Conservation (phyloP, 108 stramenopile genomes). For the Skeletonema costatum region DNA sequence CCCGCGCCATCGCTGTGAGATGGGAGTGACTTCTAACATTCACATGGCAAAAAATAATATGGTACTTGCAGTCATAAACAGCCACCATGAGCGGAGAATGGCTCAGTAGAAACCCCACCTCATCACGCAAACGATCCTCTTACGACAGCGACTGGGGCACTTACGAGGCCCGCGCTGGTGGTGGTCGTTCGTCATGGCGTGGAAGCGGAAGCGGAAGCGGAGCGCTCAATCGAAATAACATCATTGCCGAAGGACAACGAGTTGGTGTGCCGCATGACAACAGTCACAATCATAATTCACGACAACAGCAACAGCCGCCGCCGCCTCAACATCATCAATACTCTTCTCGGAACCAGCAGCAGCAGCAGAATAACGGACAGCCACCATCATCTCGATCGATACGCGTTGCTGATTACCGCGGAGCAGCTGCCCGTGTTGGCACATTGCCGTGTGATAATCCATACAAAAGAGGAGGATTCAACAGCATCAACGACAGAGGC, state of each 20-base stretch:
- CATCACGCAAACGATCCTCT: slow-evolving; percentile 19
- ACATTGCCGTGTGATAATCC: slow-evolving; percentile 11
- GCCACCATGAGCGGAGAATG: slow-evolving; percentile 10
- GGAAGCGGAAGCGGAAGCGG: neutral
- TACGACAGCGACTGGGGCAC: slow-evolving; percentile 29
- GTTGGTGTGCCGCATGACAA: slow-evolving; percentile 14
- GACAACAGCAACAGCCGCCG: neutral
- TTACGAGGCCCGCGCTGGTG: slow-evolving; percentile 30
- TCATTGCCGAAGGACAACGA: slow-evolving; percentile 21
- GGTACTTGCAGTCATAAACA: no score
- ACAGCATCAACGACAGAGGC: neutral
- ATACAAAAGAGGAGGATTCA: slow-evolving; percentile 2
- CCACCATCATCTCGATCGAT: neutral
- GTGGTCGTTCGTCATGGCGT: neutral
- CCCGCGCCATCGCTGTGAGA: no score
- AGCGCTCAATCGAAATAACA: slow-evolving; percentile 9
- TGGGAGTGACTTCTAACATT: no score
- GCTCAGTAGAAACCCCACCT: slow-evolving; percentile 17
- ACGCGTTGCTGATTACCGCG: slow-evolving; percentile 25
- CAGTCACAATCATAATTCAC: neutral
- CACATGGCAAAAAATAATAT: no score
- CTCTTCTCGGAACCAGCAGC: no score
- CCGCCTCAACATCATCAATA: slow-evolving; percentile 1
- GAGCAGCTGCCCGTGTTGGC: slow-evolving; percentile 35
- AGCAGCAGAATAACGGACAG: neutral